Base-by-base conservation (phyloP, 2,329 filamentous ascomycete genomes). In the Pseudogymnoascus sp. region DNA sequence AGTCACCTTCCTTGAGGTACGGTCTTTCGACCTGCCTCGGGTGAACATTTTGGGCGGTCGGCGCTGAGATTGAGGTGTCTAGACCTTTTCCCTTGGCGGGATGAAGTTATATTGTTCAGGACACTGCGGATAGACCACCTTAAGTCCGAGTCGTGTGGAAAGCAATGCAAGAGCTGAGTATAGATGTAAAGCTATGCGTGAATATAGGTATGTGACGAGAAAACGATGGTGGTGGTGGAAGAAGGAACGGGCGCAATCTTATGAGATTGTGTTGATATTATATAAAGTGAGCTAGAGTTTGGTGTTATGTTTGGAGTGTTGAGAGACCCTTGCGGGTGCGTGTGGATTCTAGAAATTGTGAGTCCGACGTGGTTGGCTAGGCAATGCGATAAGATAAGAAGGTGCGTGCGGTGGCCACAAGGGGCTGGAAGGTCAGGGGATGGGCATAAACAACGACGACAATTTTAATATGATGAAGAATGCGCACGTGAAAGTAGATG, bases 1-100 rank as follows among this genome's bases (percentile, higher is more conserved):
- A 68, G 84, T 82, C 71, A 83, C 80, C 76, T 84, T 86, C 66
- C 81, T 79, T 25, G 60, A 63, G 62, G 67, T 69, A n/a, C 69
- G 68, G 54, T 75, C 73, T 61, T 72, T 74, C 11, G 73, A 73
- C 66, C 70, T 69, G 13, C 69, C 72, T 67, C 72, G 70, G 13
- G 70, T 66, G 37, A 72, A 63, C 69, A 71, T 73, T 5, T 54
- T 31, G 43, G 62, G 43, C 13, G 43, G 21, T 48, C 21, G 21
- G 43, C 43, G 21, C 43, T 48, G 43, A n/a, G 11, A 48, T 7
- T 25, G 43, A 48, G 45, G n/a, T 51, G 45, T 6, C 45, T 51
- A 4, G 45, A 6, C 23, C 5, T 51, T 25, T 51, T 13, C 21
- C 28, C 45, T 51, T 51, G 45, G 21, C 45, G 21, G 21, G 45